phyloP scores from a whole-genome alignment of 208 protist genomes.

The Trypanosoma rangeli region DNA sequence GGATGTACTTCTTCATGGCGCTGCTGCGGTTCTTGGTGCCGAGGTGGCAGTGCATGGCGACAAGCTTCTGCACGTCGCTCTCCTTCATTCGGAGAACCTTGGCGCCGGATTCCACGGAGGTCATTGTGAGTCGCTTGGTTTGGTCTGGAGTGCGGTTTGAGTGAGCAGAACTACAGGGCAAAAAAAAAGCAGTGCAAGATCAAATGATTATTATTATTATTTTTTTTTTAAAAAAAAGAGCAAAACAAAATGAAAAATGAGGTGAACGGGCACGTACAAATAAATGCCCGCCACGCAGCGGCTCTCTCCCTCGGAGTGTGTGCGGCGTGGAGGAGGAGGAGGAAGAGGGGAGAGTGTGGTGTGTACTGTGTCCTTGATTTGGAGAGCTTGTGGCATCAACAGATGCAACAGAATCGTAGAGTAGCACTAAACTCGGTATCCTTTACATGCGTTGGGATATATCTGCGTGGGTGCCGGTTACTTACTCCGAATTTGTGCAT shows the following conservation, averaged over 20 bases:
- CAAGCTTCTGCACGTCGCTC: constrained; percentile 96
- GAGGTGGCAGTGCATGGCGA: constrained; percentile 96
- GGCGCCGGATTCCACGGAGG: constrained; percentile 71
- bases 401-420: not conserved
- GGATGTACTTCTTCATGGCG: constrained; percentile 97
- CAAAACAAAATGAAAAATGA: constrained; percentile 27
- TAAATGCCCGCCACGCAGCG: not conserved
- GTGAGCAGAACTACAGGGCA: constrained; percentile 3
- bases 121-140: constrained; percentile 32
- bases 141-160: no score
- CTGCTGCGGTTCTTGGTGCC: constrained; percentile 94
- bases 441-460: not conserved
- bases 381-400: not conserved
- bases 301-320: no score
- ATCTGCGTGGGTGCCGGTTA: no score
- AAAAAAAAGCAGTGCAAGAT: not conserved
- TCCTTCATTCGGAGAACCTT: constrained; percentile 72
- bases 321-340: no score
- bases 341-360: not conserved
- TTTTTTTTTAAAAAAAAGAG: constrained; percentile 20
- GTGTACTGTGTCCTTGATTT: not conserved
- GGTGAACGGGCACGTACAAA: constrained; percentile 13
- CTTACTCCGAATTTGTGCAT: no score
- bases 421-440: constrained; percentile 21
- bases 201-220: no score